Conservation (phyloP, 2,329 filamentous ascomycete genomes). For the Venturia asperata region DNA sequence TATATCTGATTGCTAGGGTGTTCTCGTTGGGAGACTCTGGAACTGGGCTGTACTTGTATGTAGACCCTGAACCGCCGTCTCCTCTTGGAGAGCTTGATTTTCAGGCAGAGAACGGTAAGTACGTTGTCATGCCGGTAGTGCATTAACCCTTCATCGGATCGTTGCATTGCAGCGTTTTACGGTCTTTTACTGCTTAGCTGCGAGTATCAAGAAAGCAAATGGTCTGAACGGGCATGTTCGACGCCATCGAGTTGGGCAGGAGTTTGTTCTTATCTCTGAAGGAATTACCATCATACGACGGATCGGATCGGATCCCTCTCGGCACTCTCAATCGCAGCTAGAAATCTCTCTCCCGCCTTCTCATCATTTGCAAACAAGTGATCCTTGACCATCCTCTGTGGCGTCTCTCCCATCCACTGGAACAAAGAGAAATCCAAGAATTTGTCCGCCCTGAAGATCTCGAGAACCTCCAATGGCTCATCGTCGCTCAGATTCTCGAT, state of each 20-base stretch:
- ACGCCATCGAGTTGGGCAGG: too few species aligned
- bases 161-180: too few species aligned
- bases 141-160: too few species aligned
- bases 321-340: conserved; percentile 54
- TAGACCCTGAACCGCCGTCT: too few species aligned
- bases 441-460: conserved; percentile 64
- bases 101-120: too few species aligned
- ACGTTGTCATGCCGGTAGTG: too few species aligned
- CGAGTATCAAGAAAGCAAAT: too few species aligned
- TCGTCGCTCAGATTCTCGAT: conserved; percentile 62
- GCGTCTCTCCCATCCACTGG: conserved; percentile 69
- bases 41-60: conserved; percentile 33
- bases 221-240: too few species aligned
- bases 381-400: conserved; percentile 57
- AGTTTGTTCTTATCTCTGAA: too few species aligned
- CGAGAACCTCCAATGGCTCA: conserved; percentile 66
- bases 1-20: conserved; percentile 40
- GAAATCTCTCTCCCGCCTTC: conserved; percentile 56
- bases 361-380: conserved; percentile 58
- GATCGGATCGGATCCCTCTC: conserved; percentile 44
- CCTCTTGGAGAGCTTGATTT: too few species aligned
- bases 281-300: too few species aligned
- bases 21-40: conserved; percentile 31
- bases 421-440: conserved; percentile 68
- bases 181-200: too few species aligned